Evolutionary conservation across 225 moss, liverwort and hornwort species (phyloP), one percentile per base, ranked within the genome.

Genomic region (Anthoceros angustus): DNA sequence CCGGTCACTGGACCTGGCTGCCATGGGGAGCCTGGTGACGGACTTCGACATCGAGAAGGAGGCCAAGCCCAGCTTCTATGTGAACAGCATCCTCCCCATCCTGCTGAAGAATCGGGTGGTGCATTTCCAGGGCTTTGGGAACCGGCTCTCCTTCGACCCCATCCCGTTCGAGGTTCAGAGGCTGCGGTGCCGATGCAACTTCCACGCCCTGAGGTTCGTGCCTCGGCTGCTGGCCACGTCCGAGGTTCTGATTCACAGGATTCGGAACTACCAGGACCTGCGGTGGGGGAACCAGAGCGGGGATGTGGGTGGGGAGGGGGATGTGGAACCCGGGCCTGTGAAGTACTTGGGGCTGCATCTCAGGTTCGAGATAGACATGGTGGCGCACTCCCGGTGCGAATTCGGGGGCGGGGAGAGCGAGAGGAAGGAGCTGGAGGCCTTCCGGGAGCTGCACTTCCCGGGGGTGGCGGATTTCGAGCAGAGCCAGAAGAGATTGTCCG

Each of bases 361-460:
- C 76, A 79, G 95, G 40, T 98, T 88, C 67, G 95, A 98, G 80
- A 87, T 89, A 66, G 95, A 98, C 65, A 98, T 98, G 91, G 87
- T 67, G 61, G 95, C 95, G 42, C 87, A 98, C 74, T 98, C 95
- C 2, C 70, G 88, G 67, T 98, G 95, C 70, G 86, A 91, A 40
- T 98, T 98, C 63, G 88, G 91, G 68, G 95, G 95, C 41, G 95
- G 95, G 66, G 86, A 84, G 63, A 42, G 66, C 40, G 95, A 98
- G 76, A 74, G 64, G 70, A 67, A 87, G 63, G 95, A 98, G 72
- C 87, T 98, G 55, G 77, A 75, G 68, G 78, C 74, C 15, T 98
- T 82, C 70, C 84, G 95, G 45, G 74, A 77, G 63, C 12, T 66
- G 41, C 98, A 92, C 73, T 98, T 98, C 41, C 92, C 87, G 39